These are phyloP conservation scores for Nakaseomyces bracarensis DNA, from an alignment of 1,139 yeast genomes.

Conservation along the genomic window DNA sequence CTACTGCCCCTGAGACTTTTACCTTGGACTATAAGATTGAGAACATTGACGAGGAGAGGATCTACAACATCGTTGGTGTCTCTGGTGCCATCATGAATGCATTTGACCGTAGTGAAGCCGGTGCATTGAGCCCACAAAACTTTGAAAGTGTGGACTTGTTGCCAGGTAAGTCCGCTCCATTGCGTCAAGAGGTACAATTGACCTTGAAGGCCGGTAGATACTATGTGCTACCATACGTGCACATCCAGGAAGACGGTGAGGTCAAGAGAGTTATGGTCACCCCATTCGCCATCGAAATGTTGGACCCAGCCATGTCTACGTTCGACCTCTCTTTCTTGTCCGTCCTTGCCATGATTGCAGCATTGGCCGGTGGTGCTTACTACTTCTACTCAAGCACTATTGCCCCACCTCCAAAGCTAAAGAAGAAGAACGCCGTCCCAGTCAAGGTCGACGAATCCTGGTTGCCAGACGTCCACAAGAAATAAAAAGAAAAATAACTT, in stretches of 20 bases:
- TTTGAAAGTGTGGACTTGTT: constrained; percentile 54
- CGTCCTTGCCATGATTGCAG: constrained; percentile 48
- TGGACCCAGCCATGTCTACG: constrained; percentile 60
- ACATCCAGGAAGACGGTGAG: constrained; percentile 44
- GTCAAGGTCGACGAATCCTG: constrained; percentile 44
- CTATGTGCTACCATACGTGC: constrained; percentile 52
- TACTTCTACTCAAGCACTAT: constrained; percentile 38
- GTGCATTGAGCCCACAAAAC: constrained; percentile 57
- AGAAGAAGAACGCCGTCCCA: constrained; percentile 17
- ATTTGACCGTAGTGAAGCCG: constrained; percentile 30
- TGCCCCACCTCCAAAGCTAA: constrained; percentile 32
- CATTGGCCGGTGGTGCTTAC: constrained; percentile 43
- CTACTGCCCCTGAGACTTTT: constrained; percentile 41
- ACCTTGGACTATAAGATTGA: constrained; percentile 45
- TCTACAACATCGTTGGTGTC: constrained; percentile 55
- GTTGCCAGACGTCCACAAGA: constrained; percentile 48
- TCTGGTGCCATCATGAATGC: constrained; percentile 65
- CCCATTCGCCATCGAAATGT: constrained; percentile 49
- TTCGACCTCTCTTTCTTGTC: constrained; percentile 67
- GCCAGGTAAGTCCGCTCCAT: constrained; percentile 42
- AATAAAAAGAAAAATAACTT: constrained; percentile 16
- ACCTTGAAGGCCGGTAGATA: constrained; percentile 53
- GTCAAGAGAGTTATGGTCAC: constrained; percentile 51
- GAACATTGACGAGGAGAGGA: constrained; percentile 48
- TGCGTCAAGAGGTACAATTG: constrained; percentile 49